phyloP scores from a whole-genome alignment of 2,329 filamentous ascomycete species.

The Botryotinia convoluta region DNA sequence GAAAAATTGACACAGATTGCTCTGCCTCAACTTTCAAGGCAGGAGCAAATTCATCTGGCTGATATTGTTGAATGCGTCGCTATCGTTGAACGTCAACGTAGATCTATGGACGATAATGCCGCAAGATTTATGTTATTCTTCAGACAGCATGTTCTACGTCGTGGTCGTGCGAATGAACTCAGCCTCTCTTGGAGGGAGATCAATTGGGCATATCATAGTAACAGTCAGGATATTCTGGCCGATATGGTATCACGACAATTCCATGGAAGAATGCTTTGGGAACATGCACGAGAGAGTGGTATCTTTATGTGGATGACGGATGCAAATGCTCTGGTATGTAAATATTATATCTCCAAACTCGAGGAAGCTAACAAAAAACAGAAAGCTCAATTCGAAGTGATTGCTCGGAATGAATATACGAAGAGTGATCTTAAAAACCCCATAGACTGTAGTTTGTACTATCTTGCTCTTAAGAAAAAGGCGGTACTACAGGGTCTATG shows the following conservation, averaged over 20 bases:
- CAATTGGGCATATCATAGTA: constrained; percentile 80
- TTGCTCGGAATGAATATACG: constrained; percentile 91
- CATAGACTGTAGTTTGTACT: constrained; percentile 86
- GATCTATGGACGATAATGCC: constrained; percentile 88
- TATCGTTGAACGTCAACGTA: constrained; percentile 79
- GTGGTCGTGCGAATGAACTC: constrained; percentile 61
- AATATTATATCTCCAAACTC: background rate
- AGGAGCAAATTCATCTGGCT: constrained; percentile 81
- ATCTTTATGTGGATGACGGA: constrained; percentile 95
- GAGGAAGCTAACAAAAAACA: constrained; percentile 38
- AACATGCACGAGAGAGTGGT: constrained; percentile 79
- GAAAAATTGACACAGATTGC: constrained; percentile 72
- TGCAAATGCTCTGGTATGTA: constrained; percentile 66
- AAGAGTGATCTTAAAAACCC: constrained; percentile 85
- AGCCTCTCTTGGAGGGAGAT: constrained; percentile 76
- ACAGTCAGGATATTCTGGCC: constrained; percentile 82
- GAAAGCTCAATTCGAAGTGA: constrained; percentile 79
- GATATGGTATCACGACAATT: constrained; percentile 81
- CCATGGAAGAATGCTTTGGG: constrained; percentile 78
- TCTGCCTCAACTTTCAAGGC: constrained; percentile 77
- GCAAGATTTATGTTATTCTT: constrained; percentile 86
- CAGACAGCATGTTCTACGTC: constrained; percentile 72
- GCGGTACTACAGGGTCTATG: constrained; percentile 85
- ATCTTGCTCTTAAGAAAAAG: constrained; percentile 89
- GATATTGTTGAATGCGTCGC: constrained; percentile 83